Evolutionary conservation across 2,329 filamentous ascomycete genomes (phyloP).

Genomic region (Biscogniauxia marginata): DNA sequence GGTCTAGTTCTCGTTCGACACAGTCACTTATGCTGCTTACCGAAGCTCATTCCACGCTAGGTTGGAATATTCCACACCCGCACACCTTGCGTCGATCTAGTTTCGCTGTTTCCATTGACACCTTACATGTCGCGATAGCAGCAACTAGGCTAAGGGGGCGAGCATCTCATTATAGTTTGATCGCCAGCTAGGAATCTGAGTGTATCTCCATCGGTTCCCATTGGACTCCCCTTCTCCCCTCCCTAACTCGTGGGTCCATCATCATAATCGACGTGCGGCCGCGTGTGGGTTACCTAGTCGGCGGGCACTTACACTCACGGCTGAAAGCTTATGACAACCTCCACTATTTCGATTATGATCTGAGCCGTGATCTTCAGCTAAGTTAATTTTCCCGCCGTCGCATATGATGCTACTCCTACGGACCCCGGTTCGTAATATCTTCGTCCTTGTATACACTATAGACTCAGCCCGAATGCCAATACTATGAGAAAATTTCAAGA

Average conservation of each 20-base stretch:
- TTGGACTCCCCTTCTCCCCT: background rate
- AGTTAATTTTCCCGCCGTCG: background rate
- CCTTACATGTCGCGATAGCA: background rate
- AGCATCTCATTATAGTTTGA: background rate
- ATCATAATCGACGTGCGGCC: background rate
- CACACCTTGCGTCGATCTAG: conserved; percentile 4
- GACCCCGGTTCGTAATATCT: background rate
- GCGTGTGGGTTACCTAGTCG: background rate
- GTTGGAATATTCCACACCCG: background rate
- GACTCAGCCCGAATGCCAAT: background rate
- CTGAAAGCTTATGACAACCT: background rate
- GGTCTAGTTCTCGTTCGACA: background rate
- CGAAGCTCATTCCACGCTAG: background rate
- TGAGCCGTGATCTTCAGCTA: background rate
- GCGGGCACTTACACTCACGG: background rate
- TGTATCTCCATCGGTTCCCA: background rate
- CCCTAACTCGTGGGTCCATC: background rate
- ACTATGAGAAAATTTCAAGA: background rate
- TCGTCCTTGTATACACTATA: background rate
- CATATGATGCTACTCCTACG: background rate
- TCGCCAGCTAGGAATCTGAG: background rate
- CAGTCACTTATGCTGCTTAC: background rate
- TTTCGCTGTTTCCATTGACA: background rate
- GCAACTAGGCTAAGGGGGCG: background rate
- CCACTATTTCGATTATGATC: background rate